Conservation (phyloP, 78 protist genomes). For the Speleostelium caveatum region DNA sequence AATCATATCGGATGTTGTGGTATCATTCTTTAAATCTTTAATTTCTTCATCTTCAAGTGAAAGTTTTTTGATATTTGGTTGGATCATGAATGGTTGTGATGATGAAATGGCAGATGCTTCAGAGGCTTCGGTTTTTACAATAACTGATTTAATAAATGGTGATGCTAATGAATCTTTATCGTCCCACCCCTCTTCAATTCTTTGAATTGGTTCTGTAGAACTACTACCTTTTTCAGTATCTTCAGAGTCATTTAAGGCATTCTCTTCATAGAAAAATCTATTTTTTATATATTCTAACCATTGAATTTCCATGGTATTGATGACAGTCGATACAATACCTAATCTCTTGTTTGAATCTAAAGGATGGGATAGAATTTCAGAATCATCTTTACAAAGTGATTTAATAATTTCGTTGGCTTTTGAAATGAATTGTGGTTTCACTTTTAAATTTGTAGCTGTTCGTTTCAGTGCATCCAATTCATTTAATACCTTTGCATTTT, state of each 20-base stretch:
- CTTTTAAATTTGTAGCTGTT: constrained; percentile 58
- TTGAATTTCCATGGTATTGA: constrained; percentile 35
- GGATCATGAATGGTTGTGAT: not conserved
- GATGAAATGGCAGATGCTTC: not conserved
- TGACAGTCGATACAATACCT: constrained; percentile 33
- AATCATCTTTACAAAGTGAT: not conserved
- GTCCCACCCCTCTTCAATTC: constrained; percentile 36
- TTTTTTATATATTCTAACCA: constrained; percentile 61
- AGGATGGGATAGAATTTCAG: not conserved
- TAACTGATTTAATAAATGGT: too few species aligned
- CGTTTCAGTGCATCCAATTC: constrained; percentile 41
- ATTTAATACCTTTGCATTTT: constrained; percentile 33
- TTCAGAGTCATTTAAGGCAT: not conserved
- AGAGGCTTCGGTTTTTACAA: too few species aligned
- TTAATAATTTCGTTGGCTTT: constrained; percentile 26
- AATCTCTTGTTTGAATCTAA: constrained; percentile 50
- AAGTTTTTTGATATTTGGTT: not conserved
- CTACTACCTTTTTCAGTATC: not conserved
- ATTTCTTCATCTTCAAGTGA: not conserved
- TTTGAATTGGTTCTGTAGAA: not conserved
- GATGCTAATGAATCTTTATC: too few species aligned
- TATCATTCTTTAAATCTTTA: constrained; percentile 20
- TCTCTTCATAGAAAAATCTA: constrained; percentile 24
- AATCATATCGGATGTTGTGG: constrained; percentile 35
- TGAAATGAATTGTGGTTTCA: constrained; percentile 49